phyloP scores from a whole-genome alignment of 1,284 basidiomycete species.

The Cutaneotrichosporon dermatis region DNA sequence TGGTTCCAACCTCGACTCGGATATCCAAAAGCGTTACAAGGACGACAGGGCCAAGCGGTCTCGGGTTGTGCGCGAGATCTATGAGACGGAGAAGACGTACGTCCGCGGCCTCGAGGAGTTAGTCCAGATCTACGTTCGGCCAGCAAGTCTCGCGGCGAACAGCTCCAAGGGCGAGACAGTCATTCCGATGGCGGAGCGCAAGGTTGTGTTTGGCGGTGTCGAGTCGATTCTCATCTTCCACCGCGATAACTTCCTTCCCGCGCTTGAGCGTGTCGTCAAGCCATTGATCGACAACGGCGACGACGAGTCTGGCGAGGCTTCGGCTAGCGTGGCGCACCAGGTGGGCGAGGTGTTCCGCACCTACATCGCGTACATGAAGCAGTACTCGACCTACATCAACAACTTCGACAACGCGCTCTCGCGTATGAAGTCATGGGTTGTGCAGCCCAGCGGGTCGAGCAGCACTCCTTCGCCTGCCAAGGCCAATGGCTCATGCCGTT shows the following conservation, averaged over 20 bases:
- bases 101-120: slow-evolving; percentile 88
- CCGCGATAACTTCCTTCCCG: slow-evolving; percentile 82
- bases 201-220: slow-evolving; percentile 86
- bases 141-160: slow-evolving; percentile 60
- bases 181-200: slow-evolving; percentile 64
- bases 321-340: slow-evolving; percentile 67
- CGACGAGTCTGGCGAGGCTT: slow-evolving; percentile 68
- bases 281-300: slow-evolving; percentile 60
- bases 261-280: slow-evolving; percentile 68
- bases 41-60: slow-evolving; percentile 76
- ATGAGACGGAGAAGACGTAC: slow-evolving; percentile 93
- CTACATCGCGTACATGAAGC: slow-evolving; percentile 92
- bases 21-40: slow-evolving; percentile 66
- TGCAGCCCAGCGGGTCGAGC: background rate
- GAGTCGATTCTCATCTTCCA: slow-evolving; percentile 91
- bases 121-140: slow-evolving; percentile 90
- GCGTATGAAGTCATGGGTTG: slow-evolving; percentile 76
- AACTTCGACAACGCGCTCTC: slow-evolving; percentile 88
- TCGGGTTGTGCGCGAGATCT: slow-evolving; percentile 76
- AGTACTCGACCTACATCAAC: slow-evolving; percentile 96
- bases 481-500: slow-evolving; percentile 1
- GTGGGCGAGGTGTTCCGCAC: slow-evolving; percentile 86
- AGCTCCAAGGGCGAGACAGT: slow-evolving; percentile 71
- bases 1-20: slow-evolving; percentile 52
- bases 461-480: background rate